These are phyloP conservation scores for Cyamopsis tetragonoloba DNA, from an alignment of 306 rosid genomes.

Conservation along the genomic window DNA sequence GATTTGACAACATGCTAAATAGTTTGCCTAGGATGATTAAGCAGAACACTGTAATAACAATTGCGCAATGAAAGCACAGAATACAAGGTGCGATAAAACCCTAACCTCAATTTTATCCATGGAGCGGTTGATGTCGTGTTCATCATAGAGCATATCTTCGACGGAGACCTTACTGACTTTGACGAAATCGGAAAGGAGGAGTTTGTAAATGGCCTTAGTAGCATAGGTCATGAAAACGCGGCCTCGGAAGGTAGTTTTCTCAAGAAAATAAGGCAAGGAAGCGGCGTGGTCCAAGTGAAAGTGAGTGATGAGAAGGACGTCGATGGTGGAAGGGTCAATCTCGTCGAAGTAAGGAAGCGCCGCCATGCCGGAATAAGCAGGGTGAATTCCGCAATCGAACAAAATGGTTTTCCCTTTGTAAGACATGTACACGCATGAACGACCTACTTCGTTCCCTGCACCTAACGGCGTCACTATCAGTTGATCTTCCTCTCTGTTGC, in stretches of 20 bases:
- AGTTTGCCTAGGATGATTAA: no score
- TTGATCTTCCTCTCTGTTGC: constrained; percentile 67
- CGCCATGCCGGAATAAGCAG: constrained; percentile 89
- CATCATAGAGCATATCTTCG: constrained; percentile 83
- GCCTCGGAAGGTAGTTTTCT: constrained; percentile 90
- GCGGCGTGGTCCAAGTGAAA: constrained; percentile 97
- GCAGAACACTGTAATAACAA: no score
- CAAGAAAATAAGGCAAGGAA: constrained; percentile 85
- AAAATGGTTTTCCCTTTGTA: constrained; percentile 67
- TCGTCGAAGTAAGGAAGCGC: constrained; percentile 95
- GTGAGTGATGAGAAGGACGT: constrained; percentile 88
- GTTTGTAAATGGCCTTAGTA: constrained; percentile 84
- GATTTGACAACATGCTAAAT: no score
- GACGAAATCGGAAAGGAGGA: constrained; percentile 75
- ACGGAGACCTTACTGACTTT: constrained; percentile 94
- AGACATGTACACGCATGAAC: constrained; percentile 83
- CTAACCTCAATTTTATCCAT: constrained; percentile 95
- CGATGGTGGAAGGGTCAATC: constrained; percentile 86
- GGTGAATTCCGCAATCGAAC: constrained; percentile 98
- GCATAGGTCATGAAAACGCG: constrained; percentile 97
- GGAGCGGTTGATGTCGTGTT: constrained; percentile 89
- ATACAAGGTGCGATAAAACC: no score
- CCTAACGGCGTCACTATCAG: constrained; percentile 76
- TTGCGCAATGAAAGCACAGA: no score
- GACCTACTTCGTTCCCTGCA: constrained; percentile 94